A percentile compares a stretch with the other conserved stretches of the same genome.
These are phyloP conservation scores for Ogataea thermomethanolica DNA, from an alignment of 805 yeast species.

Conservation along the genomic window DNA sequence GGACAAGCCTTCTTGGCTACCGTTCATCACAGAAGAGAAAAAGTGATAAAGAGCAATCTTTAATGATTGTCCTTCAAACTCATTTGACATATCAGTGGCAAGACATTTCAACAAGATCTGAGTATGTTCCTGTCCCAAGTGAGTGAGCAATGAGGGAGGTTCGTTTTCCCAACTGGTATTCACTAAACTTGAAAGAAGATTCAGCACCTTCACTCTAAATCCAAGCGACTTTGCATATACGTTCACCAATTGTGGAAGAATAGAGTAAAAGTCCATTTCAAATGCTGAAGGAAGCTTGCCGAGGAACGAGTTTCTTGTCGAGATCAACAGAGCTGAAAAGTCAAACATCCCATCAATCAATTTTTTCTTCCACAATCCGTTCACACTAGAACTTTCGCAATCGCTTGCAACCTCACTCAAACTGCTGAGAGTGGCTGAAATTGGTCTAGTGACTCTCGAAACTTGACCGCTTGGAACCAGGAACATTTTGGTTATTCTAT, in stretches of 20 bases:
- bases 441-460: constrained; percentile 51
- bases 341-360: constrained; percentile 52
- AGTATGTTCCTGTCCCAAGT: constrained; percentile 66
- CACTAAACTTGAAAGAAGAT: constrained; percentile 55
- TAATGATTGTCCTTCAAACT: constrained; percentile 49
- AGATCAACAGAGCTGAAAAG: constrained; percentile 53
- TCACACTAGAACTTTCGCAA: constrained; percentile 30
- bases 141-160: constrained; percentile 78
- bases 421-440: constrained; percentile 47
- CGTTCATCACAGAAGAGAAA: constrained; percentile 63
- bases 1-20: constrained; percentile 75
- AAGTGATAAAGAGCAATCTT: constrained; percentile 59
- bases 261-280: constrained; percentile 57
- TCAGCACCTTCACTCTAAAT: constrained; percentile 50
- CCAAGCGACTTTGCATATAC: constrained; percentile 49
- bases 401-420: constrained; percentile 31
- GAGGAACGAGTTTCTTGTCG: constrained; percentile 48
- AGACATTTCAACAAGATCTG: constrained; percentile 57
- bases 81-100: constrained; percentile 54
- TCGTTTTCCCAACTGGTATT: constrained; percentile 52
- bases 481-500: constrained; percentile 51
- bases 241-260: constrained; percentile 53
- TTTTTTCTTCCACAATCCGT: constrained; percentile 45
- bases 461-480: constrained; percentile 49
- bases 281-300: constrained; percentile 55